Conservation (phyloP, 768 basidiomycete species). For the Chiua virens region DNA sequence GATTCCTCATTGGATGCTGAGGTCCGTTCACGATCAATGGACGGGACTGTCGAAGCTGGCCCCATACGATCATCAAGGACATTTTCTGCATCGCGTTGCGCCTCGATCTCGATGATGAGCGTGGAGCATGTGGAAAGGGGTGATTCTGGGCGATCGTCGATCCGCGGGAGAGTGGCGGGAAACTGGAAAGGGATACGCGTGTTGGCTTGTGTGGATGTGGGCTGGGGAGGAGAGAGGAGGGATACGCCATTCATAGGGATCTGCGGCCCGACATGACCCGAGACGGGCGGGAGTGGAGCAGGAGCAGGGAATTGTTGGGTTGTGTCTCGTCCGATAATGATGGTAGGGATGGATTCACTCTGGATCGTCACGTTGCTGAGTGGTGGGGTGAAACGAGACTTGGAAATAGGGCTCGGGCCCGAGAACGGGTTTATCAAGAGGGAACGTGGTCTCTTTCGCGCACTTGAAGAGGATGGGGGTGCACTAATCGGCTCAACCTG, state of each 20-base stretch:
- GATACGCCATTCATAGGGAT: not conserved
- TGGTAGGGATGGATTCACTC: not conserved
- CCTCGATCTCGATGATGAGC: conserved; percentile 3
- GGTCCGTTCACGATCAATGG: too few species aligned
- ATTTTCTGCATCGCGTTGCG: not conserved
- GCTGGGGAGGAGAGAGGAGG: not conserved
- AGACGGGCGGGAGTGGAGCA: not conserved
- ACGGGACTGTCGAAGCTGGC: too few species aligned
- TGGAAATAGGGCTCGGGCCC: not conserved
- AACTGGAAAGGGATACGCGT: conserved; percentile 10
- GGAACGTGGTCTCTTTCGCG: not conserved
- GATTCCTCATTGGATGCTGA: not conserved
- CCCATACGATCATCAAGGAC: too few species aligned
- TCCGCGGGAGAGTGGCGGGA: not conserved
- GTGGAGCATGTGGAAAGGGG: conserved; percentile 16
- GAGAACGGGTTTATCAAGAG: not conserved
- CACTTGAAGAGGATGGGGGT: not conserved
- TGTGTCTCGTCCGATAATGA: conserved; percentile 14
- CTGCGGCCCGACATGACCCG: not conserved
- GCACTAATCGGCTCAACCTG: not conserved
- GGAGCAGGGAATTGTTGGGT: not conserved
- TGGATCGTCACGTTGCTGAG: not conserved
- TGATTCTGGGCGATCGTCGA: not conserved
- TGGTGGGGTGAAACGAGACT: not conserved
- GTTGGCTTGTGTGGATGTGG: not conserved